Evolutionary conservation across 1,284 basidiomycete genomes (phyloP), one percentile per base, ranked within the genome.

Genomic region (Marasmius fiardii): DNA sequence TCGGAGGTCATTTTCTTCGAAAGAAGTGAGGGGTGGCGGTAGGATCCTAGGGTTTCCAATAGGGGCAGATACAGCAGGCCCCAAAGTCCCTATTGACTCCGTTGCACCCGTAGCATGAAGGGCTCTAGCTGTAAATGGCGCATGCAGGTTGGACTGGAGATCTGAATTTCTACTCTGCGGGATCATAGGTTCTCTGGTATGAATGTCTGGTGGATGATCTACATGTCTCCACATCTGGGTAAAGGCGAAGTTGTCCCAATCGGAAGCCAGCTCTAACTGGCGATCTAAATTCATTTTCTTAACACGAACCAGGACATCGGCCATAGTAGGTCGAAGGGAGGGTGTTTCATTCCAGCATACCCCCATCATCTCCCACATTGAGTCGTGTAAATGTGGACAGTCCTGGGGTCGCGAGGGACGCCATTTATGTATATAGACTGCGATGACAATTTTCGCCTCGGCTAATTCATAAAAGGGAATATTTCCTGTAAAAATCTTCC

Each of bases 401-500:
- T 28, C 16, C n/a, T 21, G 7, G 11, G 50, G 50, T 11, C 34
- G 50, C 31, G 21, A 7, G 7, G 18, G 18, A 20, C 24, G 33
- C n/a, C n/a, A 11, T 11, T n/a, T 26, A 16, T 26, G 14, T 35
- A 43, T 18, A 12, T 44, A n/a, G 7, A 52, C 51, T 16, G 34
- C n/a, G 10, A 52, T 20, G 7, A 52, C 33, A 12, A 31, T n/a
- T 10, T n/a, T n/a, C 11, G 24, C 51, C 11, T 52, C 18, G 14
- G 28, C 1, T 16, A 24, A 21, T 18, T 4, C 5, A 12, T 8
- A n/a, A 52, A 52, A 52, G 3, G 51, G 51, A 4, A 52, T n/a
- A 2, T 43, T 11, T 52, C 51, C 51, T 2, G 51, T 41, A 23
- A 52, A 41, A 44, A 41, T 26, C 51, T 52, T n/a, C 48, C 26